Evolutionary conservation across 768 basidiomycete genomes (phyloP), one percentile per base, ranked within the genome.

Genomic region (Phaeolepiota aurea): DNA sequence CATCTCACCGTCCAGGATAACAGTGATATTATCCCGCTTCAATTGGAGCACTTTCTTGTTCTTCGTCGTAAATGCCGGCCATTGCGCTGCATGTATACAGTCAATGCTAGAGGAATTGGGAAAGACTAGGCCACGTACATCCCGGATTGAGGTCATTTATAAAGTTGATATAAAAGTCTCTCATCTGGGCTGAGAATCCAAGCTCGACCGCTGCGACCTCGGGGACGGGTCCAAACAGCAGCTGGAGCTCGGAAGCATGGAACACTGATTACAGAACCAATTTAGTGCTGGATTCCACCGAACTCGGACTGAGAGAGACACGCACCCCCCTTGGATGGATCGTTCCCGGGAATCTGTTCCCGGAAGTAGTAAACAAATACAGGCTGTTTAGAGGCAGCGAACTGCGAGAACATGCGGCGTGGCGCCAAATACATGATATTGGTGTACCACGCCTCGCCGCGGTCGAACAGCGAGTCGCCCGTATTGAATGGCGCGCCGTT

Each of bases 381-480:
- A 0, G 69, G 66, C 46, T 75, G 74, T 18, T 62, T 45, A 0
- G 61, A 45, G 2, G 76, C 65, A 0, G 68, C 76, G 32, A 69
- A 60, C 16, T 69, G 57, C 43, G 76, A 71, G 40, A 78, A 72
- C 32, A 71, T 57, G 28, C 77, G 58, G 20, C 76, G 51, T 0
- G 74, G 64, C 0, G 69, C 62, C 21, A 79, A 57, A 52, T 65
- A 81, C 72, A 77, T 78, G 39, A 65, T 58, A 44, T 74, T 75
- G 1, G 72, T 73, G 46, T 79, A 81, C 71, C 73, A 81, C 0
- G 76, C 62, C 33, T 56, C 70, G 0, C 64, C 71, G 33, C 77
- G 55, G 48, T 80, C 77, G 41, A 74, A 80, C 4, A 80, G 58
- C 5, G 69, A 71, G 50, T 80, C 75, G 0, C 78, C 77, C 0